Conservation (phyloP, 176 grass and related monocot species). For the Coix lacrymajobi region DNA sequence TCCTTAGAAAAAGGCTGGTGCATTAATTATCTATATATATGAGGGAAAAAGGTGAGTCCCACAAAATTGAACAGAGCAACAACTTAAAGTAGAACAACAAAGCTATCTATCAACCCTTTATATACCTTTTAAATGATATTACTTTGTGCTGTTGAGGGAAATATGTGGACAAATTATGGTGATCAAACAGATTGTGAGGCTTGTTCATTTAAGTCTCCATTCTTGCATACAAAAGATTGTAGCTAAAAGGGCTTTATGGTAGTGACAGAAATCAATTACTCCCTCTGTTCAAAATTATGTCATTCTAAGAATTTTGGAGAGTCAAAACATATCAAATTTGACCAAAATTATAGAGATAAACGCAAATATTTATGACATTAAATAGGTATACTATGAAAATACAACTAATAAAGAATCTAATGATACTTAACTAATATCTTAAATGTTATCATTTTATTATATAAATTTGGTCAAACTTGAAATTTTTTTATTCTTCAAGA, state of each 20-base stretch:
- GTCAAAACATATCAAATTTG: no score
- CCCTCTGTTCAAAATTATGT: no score
- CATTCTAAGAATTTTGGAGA: no score
- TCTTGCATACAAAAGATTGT: not conserved
- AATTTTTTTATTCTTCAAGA: no score
- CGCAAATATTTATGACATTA: no score
- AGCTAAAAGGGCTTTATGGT: not conserved
- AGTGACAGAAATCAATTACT: not conserved
- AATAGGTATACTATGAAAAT: no score
- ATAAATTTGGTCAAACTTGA: no score
- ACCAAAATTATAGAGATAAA: no score
- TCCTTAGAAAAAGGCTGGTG: not conserved
- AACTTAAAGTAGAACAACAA: not conserved
- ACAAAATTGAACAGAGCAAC: not conserved
- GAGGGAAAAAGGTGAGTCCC: not conserved
- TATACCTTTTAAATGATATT: not conserved
- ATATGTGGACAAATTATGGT: not conserved
- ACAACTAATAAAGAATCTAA: no score
- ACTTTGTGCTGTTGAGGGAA: not conserved
- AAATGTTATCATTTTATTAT: no score
- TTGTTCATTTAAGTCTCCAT: not conserved
- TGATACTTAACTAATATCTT: no score
- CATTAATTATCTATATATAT: not conserved
- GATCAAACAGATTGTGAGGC: not conserved
- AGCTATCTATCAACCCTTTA: not conserved